Percentiles rank a stretch among this genome's conserved stretches.
Evolutionary conservation across 257 asterid species (phyloP).

Genomic region (Jasminum sambac): DNA sequence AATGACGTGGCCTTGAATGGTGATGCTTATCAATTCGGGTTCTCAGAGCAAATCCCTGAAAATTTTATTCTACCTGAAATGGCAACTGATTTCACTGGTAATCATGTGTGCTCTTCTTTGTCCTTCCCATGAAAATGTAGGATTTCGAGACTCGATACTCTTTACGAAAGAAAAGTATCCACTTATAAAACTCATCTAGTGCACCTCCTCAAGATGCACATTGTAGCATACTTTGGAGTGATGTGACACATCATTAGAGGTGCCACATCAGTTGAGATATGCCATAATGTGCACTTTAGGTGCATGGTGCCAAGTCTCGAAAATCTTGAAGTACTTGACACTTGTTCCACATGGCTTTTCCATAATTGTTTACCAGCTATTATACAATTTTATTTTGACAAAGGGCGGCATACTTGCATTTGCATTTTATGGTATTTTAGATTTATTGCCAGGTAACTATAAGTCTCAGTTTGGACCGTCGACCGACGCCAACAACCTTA

Average conservation of each 20-base stretch:
- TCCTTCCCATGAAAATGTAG: not conserved
- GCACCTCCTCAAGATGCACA: too few relatives aligned
- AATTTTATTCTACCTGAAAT: conserved; percentile 54
- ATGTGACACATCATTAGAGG: too few relatives aligned
- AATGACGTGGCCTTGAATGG: conserved; percentile 56
- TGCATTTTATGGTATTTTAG: conserved; percentile 35
- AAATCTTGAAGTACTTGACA: too few relatives aligned
- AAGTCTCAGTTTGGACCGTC: conserved; percentile 48
- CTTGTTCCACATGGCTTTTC: too few relatives aligned
- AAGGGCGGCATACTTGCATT: not conserved
- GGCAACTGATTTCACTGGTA: conserved; percentile 50
- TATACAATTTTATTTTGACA: not conserved
- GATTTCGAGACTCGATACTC: too few relatives aligned
- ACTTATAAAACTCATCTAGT: too few relatives aligned
- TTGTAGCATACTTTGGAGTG: too few relatives aligned
- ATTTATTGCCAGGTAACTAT: conserved; percentile 55
- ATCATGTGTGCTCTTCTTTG: conserved; percentile 29
- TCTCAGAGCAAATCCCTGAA: conserved; percentile 50
- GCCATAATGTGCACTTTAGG: too few relatives aligned
- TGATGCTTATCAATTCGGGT: conserved; percentile 58
- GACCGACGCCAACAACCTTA: conserved; percentile 51
- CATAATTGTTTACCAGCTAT: not conserved
- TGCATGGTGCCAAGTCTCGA: too few relatives aligned
- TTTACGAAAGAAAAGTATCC: too few relatives aligned
- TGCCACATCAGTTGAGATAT: too few relatives aligned